Conservation (phyloP, 2,329 filamentous ascomycete species). For the Fusarium bulbicola region DNA sequence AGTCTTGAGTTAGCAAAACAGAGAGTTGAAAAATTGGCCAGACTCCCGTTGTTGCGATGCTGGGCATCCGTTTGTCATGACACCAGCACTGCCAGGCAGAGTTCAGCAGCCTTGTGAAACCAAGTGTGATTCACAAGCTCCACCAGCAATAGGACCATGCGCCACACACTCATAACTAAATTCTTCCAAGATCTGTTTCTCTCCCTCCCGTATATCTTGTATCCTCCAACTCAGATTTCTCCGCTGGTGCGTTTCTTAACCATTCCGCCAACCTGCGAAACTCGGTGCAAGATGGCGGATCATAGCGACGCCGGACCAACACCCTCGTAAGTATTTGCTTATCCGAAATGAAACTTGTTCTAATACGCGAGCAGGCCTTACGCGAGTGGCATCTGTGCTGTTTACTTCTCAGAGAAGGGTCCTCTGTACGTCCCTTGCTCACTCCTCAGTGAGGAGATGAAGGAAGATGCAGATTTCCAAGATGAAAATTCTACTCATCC, state of each 20-base stretch:
- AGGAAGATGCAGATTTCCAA: background rate
- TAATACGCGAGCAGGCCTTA: background rate
- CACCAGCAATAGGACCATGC: background rate
- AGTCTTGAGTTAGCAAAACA: too few relatives aligned
- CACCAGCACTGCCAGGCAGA: background rate
- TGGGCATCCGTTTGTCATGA: accelerated
- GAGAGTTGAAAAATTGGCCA: too few relatives aligned
- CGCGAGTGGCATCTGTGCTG: background rate
- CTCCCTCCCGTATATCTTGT: background rate
- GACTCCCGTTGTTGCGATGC: background rate
- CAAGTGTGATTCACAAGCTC: background rate
- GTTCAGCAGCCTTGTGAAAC: background rate
- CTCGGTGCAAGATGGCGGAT: background rate
- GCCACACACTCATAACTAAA: background rate
- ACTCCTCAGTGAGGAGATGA: background rate
- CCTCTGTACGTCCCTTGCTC: background rate
- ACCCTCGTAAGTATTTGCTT: background rate
- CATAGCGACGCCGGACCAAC: background rate
- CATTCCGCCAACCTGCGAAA: too few relatives aligned
- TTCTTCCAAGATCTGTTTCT: background rate
- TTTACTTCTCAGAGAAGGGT: background rate
- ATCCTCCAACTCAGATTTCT: too few relatives aligned
- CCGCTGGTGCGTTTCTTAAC: too few relatives aligned
- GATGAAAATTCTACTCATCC: accelerated
- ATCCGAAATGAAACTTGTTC: background rate